These are phyloP conservation scores for Podaxis pistillaris DNA, from an alignment of 768 basidiomycete genomes.

Conservation along the genomic window DNA sequence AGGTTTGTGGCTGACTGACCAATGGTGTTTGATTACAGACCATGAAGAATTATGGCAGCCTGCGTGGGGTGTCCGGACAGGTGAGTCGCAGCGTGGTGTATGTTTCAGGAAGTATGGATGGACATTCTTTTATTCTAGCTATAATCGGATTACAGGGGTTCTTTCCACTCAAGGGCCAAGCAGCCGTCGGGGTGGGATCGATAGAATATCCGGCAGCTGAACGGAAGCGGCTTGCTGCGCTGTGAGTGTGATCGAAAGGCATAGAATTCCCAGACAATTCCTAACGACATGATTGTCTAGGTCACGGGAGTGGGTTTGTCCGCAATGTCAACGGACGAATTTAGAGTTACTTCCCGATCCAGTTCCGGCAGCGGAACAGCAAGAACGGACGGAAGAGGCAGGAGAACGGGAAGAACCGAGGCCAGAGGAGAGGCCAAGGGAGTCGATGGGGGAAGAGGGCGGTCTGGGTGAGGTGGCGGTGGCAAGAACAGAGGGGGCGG, in stretches of 20 bases:
- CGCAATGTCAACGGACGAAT: slow-evolving; percentile 69
- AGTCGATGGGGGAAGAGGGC: not conserved
- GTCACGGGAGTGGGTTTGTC: slow-evolving; percentile 80
- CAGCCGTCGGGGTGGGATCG: slow-evolving; percentile 84
- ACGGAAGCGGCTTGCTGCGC: slow-evolving; percentile 70
- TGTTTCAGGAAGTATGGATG: not conserved
- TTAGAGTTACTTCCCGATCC: slow-evolving; percentile 69
- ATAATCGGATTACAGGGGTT: slow-evolving; percentile 89
- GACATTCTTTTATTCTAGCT: slow-evolving; percentile 39
- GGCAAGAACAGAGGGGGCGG: not conserved
- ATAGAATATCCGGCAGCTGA: slow-evolving; percentile 75
- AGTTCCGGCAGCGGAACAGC: slow-evolving; percentile 19
- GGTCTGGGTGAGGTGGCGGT: not conserved
- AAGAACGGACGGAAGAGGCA: not conserved
- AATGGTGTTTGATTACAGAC: slow-evolving; percentile 45
- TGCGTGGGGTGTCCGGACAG: slow-evolving; percentile 96
- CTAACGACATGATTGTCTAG: slow-evolving; percentile 35
- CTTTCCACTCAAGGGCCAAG: slow-evolving; percentile 85
- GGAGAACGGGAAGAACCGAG: not conserved
- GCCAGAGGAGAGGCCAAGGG: not conserved
- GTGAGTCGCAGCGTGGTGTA: slow-evolving; percentile 34
- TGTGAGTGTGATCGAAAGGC: slow-evolving; percentile 46
- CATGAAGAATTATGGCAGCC: slow-evolving; percentile 98
- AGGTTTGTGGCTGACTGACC: not conserved
- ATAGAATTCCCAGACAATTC: not conserved